Conservation (phyloP, 495 filamentous ascomycete species). For the Aspergillus steynii region DNA sequence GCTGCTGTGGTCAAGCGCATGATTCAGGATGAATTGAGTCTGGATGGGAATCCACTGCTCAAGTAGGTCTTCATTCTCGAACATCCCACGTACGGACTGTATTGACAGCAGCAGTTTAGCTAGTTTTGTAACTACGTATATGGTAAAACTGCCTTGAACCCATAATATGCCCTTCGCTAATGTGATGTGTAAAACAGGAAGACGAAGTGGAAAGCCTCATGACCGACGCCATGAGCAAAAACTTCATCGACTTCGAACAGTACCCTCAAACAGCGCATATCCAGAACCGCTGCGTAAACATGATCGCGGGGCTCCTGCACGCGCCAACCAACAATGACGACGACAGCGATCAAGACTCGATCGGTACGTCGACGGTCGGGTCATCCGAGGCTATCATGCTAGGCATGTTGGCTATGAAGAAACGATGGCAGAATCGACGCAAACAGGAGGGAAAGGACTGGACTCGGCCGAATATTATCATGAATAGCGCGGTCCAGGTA, state of each 20-base stretch:
- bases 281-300: conserved; percentile 83
- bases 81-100: background rate
- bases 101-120: conserved; percentile 55
- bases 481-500: conserved; percentile 90
- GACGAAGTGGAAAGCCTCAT: conserved; percentile 85
- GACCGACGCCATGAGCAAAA: conserved; percentile 79
- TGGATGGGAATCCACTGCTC: conserved; percentile 75
- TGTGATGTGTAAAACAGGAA: conserved; percentile 48
- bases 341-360: conserved; percentile 50
- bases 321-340: conserved; percentile 54
- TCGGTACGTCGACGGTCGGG: conserved; percentile 85
- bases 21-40: conserved; percentile 80
- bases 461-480: conserved; percentile 82
- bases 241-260: conserved; percentile 89
- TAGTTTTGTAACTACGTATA: conserved; percentile 84
- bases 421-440: conserved; percentile 84
- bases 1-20: conserved; percentile 78
- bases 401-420: conserved; percentile 90
- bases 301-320: conserved; percentile 85
- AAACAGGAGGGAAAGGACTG: conserved; percentile 72
- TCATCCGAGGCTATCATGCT: conserved; percentile 92
- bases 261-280: conserved; percentile 83
- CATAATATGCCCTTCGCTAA: no score
- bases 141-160: conserved; percentile 49
- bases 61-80: conserved; percentile 51